Evolutionary conservation across 1,139 yeast species (phyloP), one percentile per base, ranked within the genome.

Genomic region (Yamadazyma conglobata): DNA sequence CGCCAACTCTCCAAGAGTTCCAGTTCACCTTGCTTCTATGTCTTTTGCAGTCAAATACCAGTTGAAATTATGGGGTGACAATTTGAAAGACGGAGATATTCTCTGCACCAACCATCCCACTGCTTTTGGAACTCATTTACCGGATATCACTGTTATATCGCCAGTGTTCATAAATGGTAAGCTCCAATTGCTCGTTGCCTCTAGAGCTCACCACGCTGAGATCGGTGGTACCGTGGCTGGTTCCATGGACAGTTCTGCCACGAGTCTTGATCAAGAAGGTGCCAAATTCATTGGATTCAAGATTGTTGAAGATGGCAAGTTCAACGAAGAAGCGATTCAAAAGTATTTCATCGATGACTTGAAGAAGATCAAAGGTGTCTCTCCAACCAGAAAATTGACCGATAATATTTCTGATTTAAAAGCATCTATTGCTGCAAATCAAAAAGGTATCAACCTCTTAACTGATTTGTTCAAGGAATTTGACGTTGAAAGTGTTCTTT

Each of bases 161-260:
- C 52, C 50, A n/a, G 46, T 44, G 10, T 47, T 40, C 27, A 50
- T 49, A 14, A 51, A 55, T 22, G 62, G 59, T 6, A 54, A 54
- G 20, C 67, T 77, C 24, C 65, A 72, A 23, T 78, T 78, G 40
- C 76, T 72, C 56, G 77, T 73, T 19, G 85, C 84, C 1, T 67
- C 82, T 3, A 58, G 85, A 25, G 85, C 83, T 9, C 85, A 78
- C 46, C 85, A 78, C 46, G 74, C 83, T 9, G 85, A 78, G 45
- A 77, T 78, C 45, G 85, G 85, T 23, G 84, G 85, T 16, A 57
- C 76, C 27, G 58, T 75, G 12, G 80, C 85, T 2, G 85, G 85
- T 1, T 77, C 84, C 1, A 73, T 76, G 73, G 79, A 81, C 6
- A 78, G 84, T 3, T 68, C 69, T 39, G 75, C 83, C 11, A 72